Conservation (phyloP, 2,329 filamentous ascomycete genomes). For the Penicillium sp. region DNA sequence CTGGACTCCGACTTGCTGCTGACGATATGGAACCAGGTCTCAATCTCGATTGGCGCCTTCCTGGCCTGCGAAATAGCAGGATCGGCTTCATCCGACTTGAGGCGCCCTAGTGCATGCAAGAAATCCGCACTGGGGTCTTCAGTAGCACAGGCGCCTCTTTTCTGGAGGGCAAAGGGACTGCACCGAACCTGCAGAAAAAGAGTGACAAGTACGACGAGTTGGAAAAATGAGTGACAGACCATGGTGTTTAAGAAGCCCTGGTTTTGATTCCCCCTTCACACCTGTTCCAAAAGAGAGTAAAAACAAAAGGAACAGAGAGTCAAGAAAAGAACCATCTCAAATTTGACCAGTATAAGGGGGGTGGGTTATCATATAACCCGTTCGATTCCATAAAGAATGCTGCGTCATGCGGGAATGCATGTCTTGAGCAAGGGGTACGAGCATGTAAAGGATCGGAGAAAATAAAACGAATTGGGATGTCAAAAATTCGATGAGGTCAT, state of each 20-base stretch:
- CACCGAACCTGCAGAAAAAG: constrained; percentile 20
- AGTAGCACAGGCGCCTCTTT: constrained; percentile 35
- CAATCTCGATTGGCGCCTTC: constrained; percentile 35
- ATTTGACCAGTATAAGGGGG: not conserved
- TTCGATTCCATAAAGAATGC: constrained; percentile 18
- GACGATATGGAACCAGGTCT: constrained; percentile 48
- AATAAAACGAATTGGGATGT: constrained; percentile 15
- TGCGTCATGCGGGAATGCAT: constrained; percentile 25
- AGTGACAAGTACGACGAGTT: constrained; percentile 22
- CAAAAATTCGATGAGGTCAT: constrained; percentile 17
- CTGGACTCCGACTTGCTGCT: constrained; percentile 31
- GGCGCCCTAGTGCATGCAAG: constrained; percentile 26
- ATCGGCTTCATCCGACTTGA: constrained; percentile 21
- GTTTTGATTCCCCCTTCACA: constrained; percentile 14
- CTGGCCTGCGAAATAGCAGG: constrained; percentile 19
- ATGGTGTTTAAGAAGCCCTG: constrained; percentile 23
- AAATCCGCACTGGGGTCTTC: constrained; percentile 30
- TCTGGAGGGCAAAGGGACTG: constrained; percentile 15
- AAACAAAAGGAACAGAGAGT: not conserved
- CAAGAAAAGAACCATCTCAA: not conserved
- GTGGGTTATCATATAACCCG: not conserved
- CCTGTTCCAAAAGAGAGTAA: not conserved
- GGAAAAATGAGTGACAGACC: constrained; percentile 24
- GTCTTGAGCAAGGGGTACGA: constrained; percentile 16
- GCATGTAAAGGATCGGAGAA: constrained; percentile 3